Conservation (phyloP, 371 early-diverging fungal species). For the Catenaria anguillulae region DNA sequence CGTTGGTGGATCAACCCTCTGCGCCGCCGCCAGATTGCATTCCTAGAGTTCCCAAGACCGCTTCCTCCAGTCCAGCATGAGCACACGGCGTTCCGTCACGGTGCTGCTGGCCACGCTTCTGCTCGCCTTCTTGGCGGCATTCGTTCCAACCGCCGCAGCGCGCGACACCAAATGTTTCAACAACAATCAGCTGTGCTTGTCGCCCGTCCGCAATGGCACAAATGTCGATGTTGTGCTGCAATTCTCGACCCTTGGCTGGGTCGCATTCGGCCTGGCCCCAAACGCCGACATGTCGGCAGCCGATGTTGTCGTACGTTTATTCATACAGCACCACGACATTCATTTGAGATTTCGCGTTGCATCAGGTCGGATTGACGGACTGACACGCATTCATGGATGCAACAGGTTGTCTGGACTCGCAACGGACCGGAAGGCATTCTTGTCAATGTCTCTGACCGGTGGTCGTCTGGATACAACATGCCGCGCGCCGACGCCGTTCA, state of each 20-base stretch:
- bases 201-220: background rate
- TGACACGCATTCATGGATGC: too few species aligned
- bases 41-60: too few species aligned
- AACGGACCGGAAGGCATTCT: background rate
- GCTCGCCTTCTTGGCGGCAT: too few species aligned
- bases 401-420: too few species aligned
- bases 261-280: background rate
- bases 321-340: too few species aligned
- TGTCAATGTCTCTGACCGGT: background rate
- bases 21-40: too few species aligned
- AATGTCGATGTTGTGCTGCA: background rate
- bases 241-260: background rate
- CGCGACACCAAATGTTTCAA: background rate
- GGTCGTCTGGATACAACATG: background rate
- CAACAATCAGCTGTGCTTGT: background rate
- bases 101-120: too few species aligned
- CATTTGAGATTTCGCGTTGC: too few species aligned
- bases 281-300: background rate
- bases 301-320: background rate
- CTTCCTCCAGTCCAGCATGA: too few species aligned
- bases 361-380: too few species aligned
- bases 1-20: too few species aligned
- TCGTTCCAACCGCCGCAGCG: background rate
- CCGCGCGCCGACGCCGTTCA: background rate
- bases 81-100: too few species aligned